Evolutionary conservation across 1,139 yeast species (phyloP).

Genomic region (Debaryomyces robertsiae): DNA sequence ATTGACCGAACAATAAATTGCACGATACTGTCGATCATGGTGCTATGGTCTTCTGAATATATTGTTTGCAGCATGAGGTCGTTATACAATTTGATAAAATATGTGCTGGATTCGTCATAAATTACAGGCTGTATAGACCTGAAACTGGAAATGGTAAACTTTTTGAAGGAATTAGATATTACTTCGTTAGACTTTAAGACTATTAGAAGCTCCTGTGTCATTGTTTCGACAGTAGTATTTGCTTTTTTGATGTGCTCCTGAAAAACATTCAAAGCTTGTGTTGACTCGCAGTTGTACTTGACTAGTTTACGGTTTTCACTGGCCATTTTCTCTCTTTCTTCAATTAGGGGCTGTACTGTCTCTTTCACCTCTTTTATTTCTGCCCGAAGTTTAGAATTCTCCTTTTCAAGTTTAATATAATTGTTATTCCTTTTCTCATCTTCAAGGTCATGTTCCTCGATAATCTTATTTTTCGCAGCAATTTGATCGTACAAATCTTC

Average conservation of each 20-base stretch:
- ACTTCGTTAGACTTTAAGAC: slow-evolving; percentile 10
- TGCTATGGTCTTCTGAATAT: slow-evolving; percentile 15
- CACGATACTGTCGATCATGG: slow-evolving; percentile 18
- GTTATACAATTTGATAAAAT: slow-evolving; percentile 17
- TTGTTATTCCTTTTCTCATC: background rate
- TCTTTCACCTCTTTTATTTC: background rate
- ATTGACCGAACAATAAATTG: slow-evolving; percentile 22
- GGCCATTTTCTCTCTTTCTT: background rate
- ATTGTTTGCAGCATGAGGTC: slow-evolving; percentile 15
- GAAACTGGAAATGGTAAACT: slow-evolving; percentile 8
- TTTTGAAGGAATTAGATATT: slow-evolving; percentile 4
- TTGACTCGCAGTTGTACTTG: background rate
- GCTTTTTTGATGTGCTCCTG: slow-evolving; percentile 5
- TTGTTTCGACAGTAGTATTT: background rate
- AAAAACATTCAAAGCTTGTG: slow-evolving; percentile 3
- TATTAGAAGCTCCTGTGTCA: slow-evolving; percentile 3
- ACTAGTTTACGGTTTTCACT: slow-evolving; percentile 4
- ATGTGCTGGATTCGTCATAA: slow-evolving; percentile 23
- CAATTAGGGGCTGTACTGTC: background rate
- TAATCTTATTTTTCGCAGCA: background rate
- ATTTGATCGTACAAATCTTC: slow-evolving; percentile 1
- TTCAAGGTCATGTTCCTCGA: background rate
- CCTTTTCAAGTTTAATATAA: background rate
- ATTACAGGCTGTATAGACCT: slow-evolving; percentile 21
- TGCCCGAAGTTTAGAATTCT: background rate